Percentiles rank a stretch among this genome's conserved stretches.
Conservation (phyloP, 2,329 filamentous ascomycete genomes). For the Neopestalotiopsis rosae region DNA sequence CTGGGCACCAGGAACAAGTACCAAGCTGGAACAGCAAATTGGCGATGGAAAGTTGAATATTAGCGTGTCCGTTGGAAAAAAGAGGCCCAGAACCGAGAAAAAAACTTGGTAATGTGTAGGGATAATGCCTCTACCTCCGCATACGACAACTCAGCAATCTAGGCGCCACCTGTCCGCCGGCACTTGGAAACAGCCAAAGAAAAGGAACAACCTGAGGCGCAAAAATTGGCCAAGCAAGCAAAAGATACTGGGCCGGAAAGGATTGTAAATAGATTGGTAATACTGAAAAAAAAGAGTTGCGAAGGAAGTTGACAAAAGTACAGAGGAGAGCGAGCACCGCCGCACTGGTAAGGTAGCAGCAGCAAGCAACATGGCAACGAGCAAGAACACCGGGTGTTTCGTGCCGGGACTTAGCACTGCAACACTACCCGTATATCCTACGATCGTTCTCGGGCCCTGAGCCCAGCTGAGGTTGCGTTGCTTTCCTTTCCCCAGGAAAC, state of each 20-base stretch:
- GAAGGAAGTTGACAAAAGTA: constrained; percentile 1
- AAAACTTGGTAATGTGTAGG: constrained; percentile 7
- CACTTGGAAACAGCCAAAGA: not conserved
- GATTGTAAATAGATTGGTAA: not conserved
- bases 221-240: too few species aligned
- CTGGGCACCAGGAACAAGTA: not conserved
- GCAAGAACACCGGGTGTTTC: not conserved
- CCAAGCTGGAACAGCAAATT: not conserved
- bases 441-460: not conserved
- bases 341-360: not conserved
- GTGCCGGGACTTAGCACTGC: not conserved
- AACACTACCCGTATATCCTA: not conserved
- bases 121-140: constrained; percentile 11
- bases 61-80: not conserved
- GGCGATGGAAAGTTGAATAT: not conserved
- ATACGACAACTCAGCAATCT: constrained; percentile 8
- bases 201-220: too few species aligned
- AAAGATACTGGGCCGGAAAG: too few species aligned
- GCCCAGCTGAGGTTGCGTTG: not conserved
- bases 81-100: not conserved
- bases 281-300: not conserved
- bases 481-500: not conserved
- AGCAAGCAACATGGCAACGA: not conserved
- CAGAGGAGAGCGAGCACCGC: not conserved
- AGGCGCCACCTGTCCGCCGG: constrained; percentile 6